phyloP scores from a whole-genome alignment of 2,329 filamentous ascomycete species.

The Chrysoporthe austroafricana region DNA sequence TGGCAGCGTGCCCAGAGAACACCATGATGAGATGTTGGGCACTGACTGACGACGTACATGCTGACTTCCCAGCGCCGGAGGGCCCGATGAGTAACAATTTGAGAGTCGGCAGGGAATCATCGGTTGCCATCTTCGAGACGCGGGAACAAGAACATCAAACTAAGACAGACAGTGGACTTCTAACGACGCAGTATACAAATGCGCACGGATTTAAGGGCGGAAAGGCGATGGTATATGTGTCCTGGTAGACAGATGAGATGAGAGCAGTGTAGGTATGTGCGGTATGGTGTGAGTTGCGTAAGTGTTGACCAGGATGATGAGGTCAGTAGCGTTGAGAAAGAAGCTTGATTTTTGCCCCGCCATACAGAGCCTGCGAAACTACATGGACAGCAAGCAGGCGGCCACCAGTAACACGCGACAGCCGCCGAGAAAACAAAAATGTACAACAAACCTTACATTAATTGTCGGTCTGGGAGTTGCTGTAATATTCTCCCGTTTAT shows the following conservation, averaged over 20 bases:
- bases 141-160: not conserved
- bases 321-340: slow-evolving; percentile 21
- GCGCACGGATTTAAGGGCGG: not conserved
- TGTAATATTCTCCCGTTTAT: not conserved
- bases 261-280: not conserved
- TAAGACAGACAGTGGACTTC: not conserved
- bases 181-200: not conserved
- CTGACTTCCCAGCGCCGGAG: slow-evolving; percentile 59
- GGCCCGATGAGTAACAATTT: slow-evolving; percentile 61
- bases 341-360: slow-evolving; percentile 21
- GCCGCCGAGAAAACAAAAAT: not conserved
- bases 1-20: not conserved
- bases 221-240: not conserved
- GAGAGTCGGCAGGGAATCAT: slow-evolving; percentile 52
- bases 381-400: slow-evolving; percentile 20
- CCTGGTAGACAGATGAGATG: not conserved
- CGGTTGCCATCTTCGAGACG: slow-evolving; percentile 44
- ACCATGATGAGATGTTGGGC: not conserved
- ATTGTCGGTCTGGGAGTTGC: not conserved
- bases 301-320: slow-evolving; percentile 14
- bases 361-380: not conserved
- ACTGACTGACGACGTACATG: slow-evolving; percentile 44
- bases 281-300: not conserved
- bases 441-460: not conserved
- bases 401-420: slow-evolving; percentile 5